phyloP scores from a whole-genome alignment of 306 rosid genomes.

The Castanea crenata region DNA sequence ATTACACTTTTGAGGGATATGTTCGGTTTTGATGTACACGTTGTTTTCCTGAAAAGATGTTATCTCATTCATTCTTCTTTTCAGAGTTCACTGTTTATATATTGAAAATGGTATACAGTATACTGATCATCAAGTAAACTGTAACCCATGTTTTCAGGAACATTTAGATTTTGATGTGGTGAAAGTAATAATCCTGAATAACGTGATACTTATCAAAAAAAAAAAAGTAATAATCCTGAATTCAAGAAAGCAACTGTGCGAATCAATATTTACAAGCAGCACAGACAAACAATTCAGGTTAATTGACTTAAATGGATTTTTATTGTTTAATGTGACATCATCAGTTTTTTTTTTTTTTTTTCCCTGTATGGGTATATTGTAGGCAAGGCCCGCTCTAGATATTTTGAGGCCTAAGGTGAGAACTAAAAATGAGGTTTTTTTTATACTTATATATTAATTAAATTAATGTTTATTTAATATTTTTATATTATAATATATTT shows the following conservation, averaged over 20 bases:
- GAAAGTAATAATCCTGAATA: conserved; percentile 55
- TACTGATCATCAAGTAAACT: neutral
- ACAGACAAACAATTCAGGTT: conserved; percentile 95
- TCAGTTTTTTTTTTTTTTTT: no score
- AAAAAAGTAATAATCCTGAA: no score
- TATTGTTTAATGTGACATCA: neutral
- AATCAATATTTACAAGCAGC: conserved; percentile 83
- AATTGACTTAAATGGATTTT: conserved; percentile 6
- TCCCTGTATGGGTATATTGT: neutral
- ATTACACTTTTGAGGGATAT: neutral
- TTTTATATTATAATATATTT: no score
- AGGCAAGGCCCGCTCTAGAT: no score
- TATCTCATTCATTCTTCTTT: neutral
- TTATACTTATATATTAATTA: no score
- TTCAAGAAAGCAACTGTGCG: conserved; percentile 67
- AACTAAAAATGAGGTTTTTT: no score
- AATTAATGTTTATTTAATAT: no score
- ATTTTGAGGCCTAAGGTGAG: no score
- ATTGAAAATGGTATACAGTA: neutral
- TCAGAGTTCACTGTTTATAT: neutral
- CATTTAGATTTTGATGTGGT: conserved; percentile 76
- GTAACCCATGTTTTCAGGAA: conserved; percentile 48
- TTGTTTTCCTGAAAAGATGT: neutral
- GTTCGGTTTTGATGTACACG: neutral
- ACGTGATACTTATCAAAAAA: no score